Percentiles rank a stretch among this genome's conserved stretches.
phyloP scores from a whole-genome alignment of 2,329 filamentous ascomycete genomes.

The Huntiella abstrusa region DNA sequence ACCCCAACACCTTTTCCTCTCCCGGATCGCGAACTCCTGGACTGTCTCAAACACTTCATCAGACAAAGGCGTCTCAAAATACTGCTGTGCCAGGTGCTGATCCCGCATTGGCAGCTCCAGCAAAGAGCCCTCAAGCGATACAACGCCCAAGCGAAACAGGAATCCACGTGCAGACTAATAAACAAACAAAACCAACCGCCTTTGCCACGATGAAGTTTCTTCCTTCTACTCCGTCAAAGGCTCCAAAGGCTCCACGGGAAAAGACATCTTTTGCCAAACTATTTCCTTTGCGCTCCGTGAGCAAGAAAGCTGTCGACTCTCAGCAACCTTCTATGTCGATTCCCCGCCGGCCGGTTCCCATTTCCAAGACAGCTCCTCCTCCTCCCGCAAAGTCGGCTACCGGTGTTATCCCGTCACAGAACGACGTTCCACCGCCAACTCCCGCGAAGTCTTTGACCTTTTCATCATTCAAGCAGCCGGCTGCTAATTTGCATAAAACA shows the following conservation, averaged over 20 bases:
- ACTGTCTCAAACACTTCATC: slow-evolving; percentile 7
- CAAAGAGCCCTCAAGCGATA: background rate
- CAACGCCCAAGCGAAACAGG: too few species aligned
- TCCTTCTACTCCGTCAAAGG: slow-evolving; percentile 8
- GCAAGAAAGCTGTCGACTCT: slow-evolving; percentile 10
- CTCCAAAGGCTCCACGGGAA: slow-evolving; percentile 12
- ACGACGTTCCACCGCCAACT: background rate
- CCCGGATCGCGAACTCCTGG: background rate
- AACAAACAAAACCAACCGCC: slow-evolving; percentile 8
- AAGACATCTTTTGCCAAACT: slow-evolving; percentile 12
- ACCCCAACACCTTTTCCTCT: slow-evolving; percentile 1
- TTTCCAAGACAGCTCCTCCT: slow-evolving; percentile 5
- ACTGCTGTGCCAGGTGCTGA: background rate
- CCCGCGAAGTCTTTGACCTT: background rate
- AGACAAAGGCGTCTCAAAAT: slow-evolving; percentile 3
- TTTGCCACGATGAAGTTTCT: slow-evolving; percentile 12
- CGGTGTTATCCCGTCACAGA: background rate
- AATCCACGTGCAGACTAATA: background rate
- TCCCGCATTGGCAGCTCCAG: slow-evolving; percentile 1
- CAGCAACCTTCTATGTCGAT: slow-evolving; percentile 18
- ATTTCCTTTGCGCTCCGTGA: slow-evolving; percentile 14
- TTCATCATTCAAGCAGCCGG: background rate
- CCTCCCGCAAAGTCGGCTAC: background rate
- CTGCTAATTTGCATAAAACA: background rate
- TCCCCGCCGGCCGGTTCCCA: slow-evolving; percentile 19